Conservation (phyloP, 1,284 basidiomycete species). For the Sporisorium graminicola region DNA sequence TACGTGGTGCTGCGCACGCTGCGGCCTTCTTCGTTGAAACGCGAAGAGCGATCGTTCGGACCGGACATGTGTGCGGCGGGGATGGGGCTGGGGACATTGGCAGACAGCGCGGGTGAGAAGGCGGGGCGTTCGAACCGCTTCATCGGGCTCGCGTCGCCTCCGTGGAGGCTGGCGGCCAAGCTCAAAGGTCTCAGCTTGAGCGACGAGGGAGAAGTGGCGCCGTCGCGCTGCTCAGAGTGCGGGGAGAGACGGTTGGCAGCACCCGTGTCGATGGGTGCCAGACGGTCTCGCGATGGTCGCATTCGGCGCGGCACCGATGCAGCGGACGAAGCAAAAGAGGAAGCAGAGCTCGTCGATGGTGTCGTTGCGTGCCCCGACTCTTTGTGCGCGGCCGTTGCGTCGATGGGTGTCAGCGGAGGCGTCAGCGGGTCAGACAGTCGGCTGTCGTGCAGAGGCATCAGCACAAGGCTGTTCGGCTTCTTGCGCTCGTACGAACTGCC, state of each 20-base stretch:
- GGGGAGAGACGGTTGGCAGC: slow-evolving; percentile 42
- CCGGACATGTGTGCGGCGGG: slow-evolving; percentile 23
- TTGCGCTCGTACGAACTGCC: slow-evolving; percentile 5
- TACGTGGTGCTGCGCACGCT: slow-evolving; percentile 35
- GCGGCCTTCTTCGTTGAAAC: slow-evolving; percentile 46
- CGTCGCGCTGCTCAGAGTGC: slow-evolving; percentile 15
- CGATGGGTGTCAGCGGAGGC: slow-evolving; percentile 43
- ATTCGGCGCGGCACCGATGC: slow-evolving; percentile 26
- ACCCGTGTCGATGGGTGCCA: slow-evolving; percentile 36
- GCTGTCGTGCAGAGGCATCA: slow-evolving; percentile 31
- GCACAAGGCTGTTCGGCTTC: slow-evolving; percentile 30
- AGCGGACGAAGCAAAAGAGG: slow-evolving; percentile 22
- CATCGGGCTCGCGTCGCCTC: slow-evolving; percentile 39
- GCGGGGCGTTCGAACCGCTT: slow-evolving; percentile 40
- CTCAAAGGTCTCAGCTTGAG: slow-evolving; percentile 46
- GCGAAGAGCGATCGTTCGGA: slow-evolving; percentile 28
- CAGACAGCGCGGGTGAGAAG: slow-evolving; percentile 48
- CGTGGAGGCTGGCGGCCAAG: slow-evolving; percentile 36
- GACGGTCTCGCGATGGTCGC: slow-evolving; percentile 16
- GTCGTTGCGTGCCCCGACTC: slow-evolving; percentile 34
- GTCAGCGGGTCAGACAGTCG: slow-evolving; percentile 32
- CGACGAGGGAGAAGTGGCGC: slow-evolving; percentile 35
- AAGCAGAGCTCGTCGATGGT: slow-evolving; percentile 38
- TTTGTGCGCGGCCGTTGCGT: slow-evolving; percentile 22
- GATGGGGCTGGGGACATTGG: slow-evolving; percentile 39